Conservation (phyloP, 2,329 filamentous ascomycete species). For the Cladosporium colombiae region DNA sequence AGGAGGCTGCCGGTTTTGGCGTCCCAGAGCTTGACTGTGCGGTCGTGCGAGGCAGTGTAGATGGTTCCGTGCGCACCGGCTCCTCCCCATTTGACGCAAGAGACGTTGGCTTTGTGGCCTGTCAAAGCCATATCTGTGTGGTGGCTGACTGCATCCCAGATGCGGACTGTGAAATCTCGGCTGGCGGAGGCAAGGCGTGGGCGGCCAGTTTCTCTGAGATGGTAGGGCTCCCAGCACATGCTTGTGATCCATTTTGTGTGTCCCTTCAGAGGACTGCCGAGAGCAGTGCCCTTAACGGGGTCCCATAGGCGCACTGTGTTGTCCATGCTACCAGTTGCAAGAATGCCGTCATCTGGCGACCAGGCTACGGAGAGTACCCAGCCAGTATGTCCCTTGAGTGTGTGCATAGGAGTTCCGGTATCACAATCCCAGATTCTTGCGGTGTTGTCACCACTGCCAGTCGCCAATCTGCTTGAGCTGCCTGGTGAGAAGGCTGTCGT, state of each 20-base stretch:
- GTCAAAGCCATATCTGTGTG: slow-evolving; percentile 79
- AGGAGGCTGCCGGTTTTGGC: slow-evolving; percentile 74
- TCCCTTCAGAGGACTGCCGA: slow-evolving; percentile 74
- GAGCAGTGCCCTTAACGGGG: slow-evolving; percentile 72
- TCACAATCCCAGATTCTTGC: slow-evolving; percentile 94
- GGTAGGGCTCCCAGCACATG: slow-evolving; percentile 91
- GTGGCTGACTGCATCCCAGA: slow-evolving; percentile 82
- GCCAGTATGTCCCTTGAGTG: slow-evolving; percentile 80
- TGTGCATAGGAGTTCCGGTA: slow-evolving; percentile 84
- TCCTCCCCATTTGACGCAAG: slow-evolving; percentile 94
- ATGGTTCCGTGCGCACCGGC: slow-evolving; percentile 62
- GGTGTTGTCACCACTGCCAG: slow-evolving; percentile 86
- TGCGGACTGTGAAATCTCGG: slow-evolving; percentile 83
- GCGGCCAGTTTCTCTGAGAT: slow-evolving; percentile 71
- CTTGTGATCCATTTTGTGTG: slow-evolving; percentile 88
- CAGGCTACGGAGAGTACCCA: slow-evolving; percentile 89
- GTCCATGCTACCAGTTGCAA: slow-evolving; percentile 92
- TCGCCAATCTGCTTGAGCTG: slow-evolving; percentile 75
- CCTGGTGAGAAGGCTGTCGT: slow-evolving; percentile 82
- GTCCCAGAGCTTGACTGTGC: slow-evolving; percentile 90
- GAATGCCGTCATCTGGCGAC: slow-evolving; percentile 76
- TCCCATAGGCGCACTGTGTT: slow-evolving; percentile 91
- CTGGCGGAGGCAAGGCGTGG: slow-evolving; percentile 82
- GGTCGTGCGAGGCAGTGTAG: slow-evolving; percentile 86
- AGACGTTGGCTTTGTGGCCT: slow-evolving; percentile 85